Evolutionary conservation across 2,329 filamentous ascomycete genomes (phyloP), one percentile per base, ranked within the genome.

Genomic region (Apiospora arundinis): DNA sequence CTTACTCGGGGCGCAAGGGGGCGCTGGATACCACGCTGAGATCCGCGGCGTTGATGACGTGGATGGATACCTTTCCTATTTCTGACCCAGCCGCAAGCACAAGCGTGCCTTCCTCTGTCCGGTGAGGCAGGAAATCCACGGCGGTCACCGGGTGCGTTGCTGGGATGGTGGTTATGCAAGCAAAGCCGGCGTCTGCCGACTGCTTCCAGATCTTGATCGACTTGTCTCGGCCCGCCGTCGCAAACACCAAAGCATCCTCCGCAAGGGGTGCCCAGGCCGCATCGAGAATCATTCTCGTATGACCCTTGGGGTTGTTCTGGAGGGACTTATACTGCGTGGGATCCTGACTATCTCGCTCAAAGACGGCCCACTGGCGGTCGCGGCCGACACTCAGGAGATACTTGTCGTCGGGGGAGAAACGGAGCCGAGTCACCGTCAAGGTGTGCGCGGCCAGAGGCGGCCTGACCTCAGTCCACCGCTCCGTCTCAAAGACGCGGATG

Each of bases 221-320:
- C 83, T 97, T 98, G 81, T 99, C 96, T 76, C 96, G 88, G 3
- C 95, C 94, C 1, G 95, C 95, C 0, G 96, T 99, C 16, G 93
- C 92, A 81, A 99, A 99, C 12, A 87, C 78, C 12, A 82, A 77
- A 2, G 40, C 87, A 9, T 78, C 78, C 1, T 77, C 74, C 8
- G 78, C 21, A 80, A 86, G 40, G 1, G 92, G 92, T 0, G 92
- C 91, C 95, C 96, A 99, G 2, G 93, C 90, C 1, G 91, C 93
- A 78, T 95, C 94, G 18, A 98, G 86, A 65, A 99, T 95, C 95
- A 99, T 98, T 72, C 96, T 87, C 4, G 92, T 88, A 81, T 99
- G 96, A 0, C 93, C 95, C 82, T 97, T 98, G 1, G 90, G 89
- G 76, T 97, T 94, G 2, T 88, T 85, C 73, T 91, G 85, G 49